Evolutionary conservation across 2,329 filamentous ascomycete species (phyloP).

Genomic region (Fusarium sp.): DNA sequence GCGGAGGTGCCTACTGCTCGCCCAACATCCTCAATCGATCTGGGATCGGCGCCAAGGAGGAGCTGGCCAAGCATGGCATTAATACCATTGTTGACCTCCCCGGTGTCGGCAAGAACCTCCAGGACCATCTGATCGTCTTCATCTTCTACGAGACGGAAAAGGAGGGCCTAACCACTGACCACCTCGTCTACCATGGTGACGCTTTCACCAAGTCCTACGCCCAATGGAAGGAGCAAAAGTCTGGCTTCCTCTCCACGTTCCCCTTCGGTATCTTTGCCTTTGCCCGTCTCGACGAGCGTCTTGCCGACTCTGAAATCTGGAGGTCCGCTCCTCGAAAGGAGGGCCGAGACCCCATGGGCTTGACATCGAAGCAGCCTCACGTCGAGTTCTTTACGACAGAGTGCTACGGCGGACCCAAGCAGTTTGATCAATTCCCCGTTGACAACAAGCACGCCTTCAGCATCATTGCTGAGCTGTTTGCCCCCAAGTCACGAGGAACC

Average conservation of each 20-base stretch:
- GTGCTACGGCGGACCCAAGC: conserved; percentile 70
- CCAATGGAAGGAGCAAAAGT: conserved; percentile 69
- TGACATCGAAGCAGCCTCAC: conserved; percentile 68
- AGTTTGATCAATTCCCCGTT: conserved; percentile 65
- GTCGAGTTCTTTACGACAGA: conserved; percentile 73
- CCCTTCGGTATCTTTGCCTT: conserved; percentile 73
- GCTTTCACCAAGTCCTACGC: conserved; percentile 62
- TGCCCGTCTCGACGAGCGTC: conserved; percentile 70
- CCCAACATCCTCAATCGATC: conserved; percentile 65
- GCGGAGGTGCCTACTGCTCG: conserved; percentile 62
- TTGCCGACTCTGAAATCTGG: conserved; percentile 68
- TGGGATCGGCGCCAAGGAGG: conserved; percentile 61
- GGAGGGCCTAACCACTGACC: conserved; percentile 65
- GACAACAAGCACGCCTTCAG: conserved; percentile 67
- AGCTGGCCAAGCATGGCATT: conserved; percentile 57
- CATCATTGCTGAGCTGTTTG: conserved; percentile 69
- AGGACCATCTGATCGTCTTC: conserved; percentile 66
- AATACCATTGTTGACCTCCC: conserved; percentile 56
- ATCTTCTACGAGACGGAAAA: conserved; percentile 70
- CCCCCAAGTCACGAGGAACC: conserved; percentile 66
- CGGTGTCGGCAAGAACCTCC: conserved; percentile 64
- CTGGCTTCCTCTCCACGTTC: conserved; percentile 69
- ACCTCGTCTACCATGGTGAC: conserved; percentile 64
- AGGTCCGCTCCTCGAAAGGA: conserved; percentile 57
- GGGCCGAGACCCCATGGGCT: conserved; percentile 72